A percentile compares a stretch with the other conserved stretches of the same genome.
These are phyloP conservation scores for Lanzia echinophila DNA, from an alignment of 2,329 filamentous ascomycete genomes.

Conservation along the genomic window DNA sequence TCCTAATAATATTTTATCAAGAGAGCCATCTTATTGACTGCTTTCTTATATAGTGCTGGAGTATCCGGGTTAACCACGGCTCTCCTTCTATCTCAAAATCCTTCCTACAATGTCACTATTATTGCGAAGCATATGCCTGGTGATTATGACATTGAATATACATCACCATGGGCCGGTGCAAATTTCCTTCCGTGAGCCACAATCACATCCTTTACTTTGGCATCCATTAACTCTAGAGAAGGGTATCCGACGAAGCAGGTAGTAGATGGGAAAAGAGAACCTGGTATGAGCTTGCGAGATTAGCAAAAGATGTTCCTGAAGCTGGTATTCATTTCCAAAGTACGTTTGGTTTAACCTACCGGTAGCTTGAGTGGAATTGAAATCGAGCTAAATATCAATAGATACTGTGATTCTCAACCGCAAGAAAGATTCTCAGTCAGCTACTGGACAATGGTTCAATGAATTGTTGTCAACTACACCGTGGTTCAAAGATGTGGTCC, in stretches of 20 bases:
- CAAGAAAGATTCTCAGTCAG: slow-evolving; percentile 17
- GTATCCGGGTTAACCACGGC: slow-evolving; percentile 62
- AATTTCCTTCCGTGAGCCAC: slow-evolving; percentile 64
- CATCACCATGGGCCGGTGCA: slow-evolving; percentile 82
- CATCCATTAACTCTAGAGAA: neutral
- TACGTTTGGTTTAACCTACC: slow-evolving; percentile 25
- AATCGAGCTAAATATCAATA: slow-evolving; percentile 21
- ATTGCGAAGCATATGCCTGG: slow-evolving; percentile 88
- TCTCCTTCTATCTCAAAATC: slow-evolving; percentile 50
- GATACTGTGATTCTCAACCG: slow-evolving; percentile 46
- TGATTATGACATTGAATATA: slow-evolving; percentile 87
- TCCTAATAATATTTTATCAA: neutral
- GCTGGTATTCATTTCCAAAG: slow-evolving; percentile 76
- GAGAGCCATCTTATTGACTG: neutral
- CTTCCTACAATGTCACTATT: slow-evolving; percentile 56
- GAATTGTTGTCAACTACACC: slow-evolving; percentile 60
- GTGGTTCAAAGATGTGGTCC: slow-evolving; percentile 67
- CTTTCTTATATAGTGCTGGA: slow-evolving; percentile 45
- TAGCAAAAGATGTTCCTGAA: slow-evolving; percentile 61
- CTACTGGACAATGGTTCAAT: slow-evolving; percentile 43
- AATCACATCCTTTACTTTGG: neutral
- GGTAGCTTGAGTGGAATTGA: neutral
- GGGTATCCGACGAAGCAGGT: slow-evolving; percentile 15
- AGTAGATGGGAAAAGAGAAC: slow-evolving; percentile 56
- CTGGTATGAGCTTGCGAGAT: slow-evolving; percentile 54